Percentiles rank a stretch among this genome's conserved stretches.
phyloP scores from a whole-genome alignment of 2,329 filamentous ascomycete species.

The Diaporthe ampelina region DNA sequence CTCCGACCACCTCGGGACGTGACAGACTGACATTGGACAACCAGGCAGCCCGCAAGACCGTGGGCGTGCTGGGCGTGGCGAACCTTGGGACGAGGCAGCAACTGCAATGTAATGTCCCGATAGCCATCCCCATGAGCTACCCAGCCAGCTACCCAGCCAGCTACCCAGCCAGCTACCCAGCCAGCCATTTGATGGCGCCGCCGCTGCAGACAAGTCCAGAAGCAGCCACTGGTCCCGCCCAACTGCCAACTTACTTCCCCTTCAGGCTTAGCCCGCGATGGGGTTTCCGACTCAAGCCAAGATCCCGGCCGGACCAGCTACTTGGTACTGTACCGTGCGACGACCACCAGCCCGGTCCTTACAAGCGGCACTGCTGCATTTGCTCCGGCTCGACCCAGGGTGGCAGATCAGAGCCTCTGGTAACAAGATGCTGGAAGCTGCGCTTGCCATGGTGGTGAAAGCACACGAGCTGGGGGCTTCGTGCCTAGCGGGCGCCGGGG shows the following conservation, averaged over 20 bases:
- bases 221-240: slow-evolving; percentile 24
- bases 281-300: neutral
- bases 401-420: neutral
- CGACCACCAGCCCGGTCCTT: neutral
- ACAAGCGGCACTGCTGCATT: slow-evolving; percentile 6
- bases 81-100: slow-evolving; percentile 26
- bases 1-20: too few species aligned
- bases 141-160: too few species aligned
- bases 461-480: neutral
- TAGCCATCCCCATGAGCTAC: slow-evolving; percentile 14
- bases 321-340: slow-evolving; percentile 21
- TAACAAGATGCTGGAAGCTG: neutral
- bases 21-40: neutral
- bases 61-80: slow-evolving; percentile 10
- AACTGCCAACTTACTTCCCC: slow-evolving; percentile 24
- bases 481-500: neutral
- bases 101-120: slow-evolving; percentile 10
- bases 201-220: slow-evolving; percentile 21
- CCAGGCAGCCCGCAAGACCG: neutral
- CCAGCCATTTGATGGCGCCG: slow-evolving; percentile 30
- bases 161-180: slow-evolving; percentile 24
- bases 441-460: neutral
- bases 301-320: slow-evolving; percentile 29
- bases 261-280: slow-evolving; percentile 11
- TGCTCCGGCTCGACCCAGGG: slow-evolving; percentile 6